These are phyloP conservation scores for Lagenaria siceraria DNA, from an alignment of 306 rosid genomes.

Conservation along the genomic window DNA sequence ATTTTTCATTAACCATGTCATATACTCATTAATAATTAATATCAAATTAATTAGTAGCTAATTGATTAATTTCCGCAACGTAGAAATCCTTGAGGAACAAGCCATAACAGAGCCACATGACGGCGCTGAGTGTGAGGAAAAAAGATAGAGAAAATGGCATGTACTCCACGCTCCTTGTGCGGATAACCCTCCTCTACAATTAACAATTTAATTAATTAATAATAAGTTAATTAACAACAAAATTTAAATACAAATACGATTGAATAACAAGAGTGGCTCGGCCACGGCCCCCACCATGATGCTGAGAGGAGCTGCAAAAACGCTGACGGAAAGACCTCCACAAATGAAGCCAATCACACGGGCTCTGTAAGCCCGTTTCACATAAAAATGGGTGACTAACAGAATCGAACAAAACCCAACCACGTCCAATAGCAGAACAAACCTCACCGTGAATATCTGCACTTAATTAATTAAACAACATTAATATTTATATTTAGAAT, in stretches of 20 bases:
- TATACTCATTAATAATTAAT: no score
- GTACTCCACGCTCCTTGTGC: slow-evolving; percentile 79
- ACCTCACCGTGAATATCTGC: slow-evolving; percentile 46
- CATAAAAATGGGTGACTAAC: slow-evolving; percentile 35
- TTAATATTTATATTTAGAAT: no score
- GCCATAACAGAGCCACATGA: slow-evolving; percentile 88
- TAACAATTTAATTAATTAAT: no score
- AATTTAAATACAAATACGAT: no score
- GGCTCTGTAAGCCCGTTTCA: slow-evolving; percentile 36
- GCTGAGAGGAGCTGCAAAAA: slow-evolving; percentile 87
- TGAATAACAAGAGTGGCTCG: no score
- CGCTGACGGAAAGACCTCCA: slow-evolving; percentile 53
- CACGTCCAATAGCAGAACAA: slow-evolving; percentile 52
- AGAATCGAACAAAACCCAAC: slow-evolving; percentile 61
- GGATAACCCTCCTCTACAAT: slow-evolving; percentile 40
- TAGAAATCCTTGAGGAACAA: slow-evolving; percentile 57
- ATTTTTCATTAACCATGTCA: no score
- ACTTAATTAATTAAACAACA: no score
- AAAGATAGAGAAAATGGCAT: slow-evolving; percentile 74
- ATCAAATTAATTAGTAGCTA: no score
- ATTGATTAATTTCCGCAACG: slow-evolving; percentile 32
- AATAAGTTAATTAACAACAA: no score
- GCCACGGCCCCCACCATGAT: slow-evolving; percentile 19
- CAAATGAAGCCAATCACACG: slow-evolving; percentile 67
- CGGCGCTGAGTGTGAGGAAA: slow-evolving; percentile 75